A percentile compares a stretch with the other conserved stretches of the same genome.
phyloP scores from a whole-genome alignment of 2,329 filamentous ascomycete species.

The Didymella sp. region DNA sequence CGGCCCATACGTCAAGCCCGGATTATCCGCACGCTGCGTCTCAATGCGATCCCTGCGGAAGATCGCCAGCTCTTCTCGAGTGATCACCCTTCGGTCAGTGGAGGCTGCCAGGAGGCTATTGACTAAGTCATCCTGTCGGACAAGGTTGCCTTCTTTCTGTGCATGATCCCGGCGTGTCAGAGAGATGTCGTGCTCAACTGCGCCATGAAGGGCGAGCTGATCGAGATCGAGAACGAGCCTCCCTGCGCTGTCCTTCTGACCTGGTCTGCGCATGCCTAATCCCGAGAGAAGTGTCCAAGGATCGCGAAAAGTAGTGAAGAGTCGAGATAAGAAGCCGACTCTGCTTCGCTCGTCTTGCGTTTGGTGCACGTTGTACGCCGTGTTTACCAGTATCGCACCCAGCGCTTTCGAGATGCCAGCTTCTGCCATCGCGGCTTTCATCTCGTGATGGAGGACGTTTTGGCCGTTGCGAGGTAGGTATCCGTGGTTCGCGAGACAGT shows the following conservation, averaged over 20 bases:
- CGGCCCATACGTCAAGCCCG: constrained; percentile 9
- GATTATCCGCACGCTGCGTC: constrained; percentile 12
- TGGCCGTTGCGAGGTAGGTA: constrained; percentile 43
- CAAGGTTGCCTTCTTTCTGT: constrained; percentile 17
- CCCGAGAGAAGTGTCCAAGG: constrained; percentile 11
- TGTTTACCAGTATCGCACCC: constrained; percentile 7
- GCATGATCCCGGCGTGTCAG: constrained; percentile 14
- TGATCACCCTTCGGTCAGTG: constrained; percentile 3
- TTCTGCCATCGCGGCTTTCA: constrained; percentile 11
- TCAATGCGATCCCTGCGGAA: constrained; percentile 14
- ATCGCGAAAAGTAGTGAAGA: constrained; percentile 5
- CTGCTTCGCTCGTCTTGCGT: background rate
- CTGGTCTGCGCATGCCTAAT: constrained; percentile 11
- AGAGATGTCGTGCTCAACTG: constrained; percentile 19
- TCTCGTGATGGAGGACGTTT: constrained; percentile 9
- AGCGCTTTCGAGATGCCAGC: constrained; percentile 9
- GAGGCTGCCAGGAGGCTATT: constrained; percentile 6
- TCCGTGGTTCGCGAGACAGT: constrained; percentile 50
- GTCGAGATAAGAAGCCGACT: background rate
- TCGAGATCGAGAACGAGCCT: constrained; percentile 13
- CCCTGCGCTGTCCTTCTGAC: constrained; percentile 4
- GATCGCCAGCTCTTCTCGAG: constrained; percentile 1
- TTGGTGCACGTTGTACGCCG: constrained; percentile 15
- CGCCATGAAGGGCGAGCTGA: constrained; percentile 13
- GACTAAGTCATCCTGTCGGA: constrained; percentile 5